Evolutionary conservation across 1,284 basidiomycete species (phyloP).

Genomic region (Xanthoconium separans): DNA sequence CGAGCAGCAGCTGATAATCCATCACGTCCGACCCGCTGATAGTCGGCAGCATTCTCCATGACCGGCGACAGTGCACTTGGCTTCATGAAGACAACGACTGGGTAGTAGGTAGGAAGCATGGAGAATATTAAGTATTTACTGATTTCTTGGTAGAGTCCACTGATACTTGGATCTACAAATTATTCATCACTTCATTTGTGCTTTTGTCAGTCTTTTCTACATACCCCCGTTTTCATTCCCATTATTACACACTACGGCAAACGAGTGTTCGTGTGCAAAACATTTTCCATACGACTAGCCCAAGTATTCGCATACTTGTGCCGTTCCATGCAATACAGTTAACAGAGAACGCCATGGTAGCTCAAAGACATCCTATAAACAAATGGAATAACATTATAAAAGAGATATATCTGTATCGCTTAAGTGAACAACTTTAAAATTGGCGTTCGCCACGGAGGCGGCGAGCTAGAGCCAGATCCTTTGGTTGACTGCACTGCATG

Average conservation of each 20-base stretch:
- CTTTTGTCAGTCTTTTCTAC: no score
- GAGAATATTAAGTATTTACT: neutral
- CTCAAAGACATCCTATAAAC: neutral
- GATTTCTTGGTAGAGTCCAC: neutral
- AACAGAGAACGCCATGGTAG: neutral
- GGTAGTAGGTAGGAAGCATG: neutral
- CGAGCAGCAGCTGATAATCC: slow-evolving; percentile 40
- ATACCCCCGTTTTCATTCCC: no score
- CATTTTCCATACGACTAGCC: neutral
- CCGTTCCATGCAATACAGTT: neutral
- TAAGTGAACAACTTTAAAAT: slow-evolving; percentile 2
- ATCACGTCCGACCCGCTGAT: slow-evolving; percentile 4
- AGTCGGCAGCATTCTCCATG: slow-evolving; percentile 20
- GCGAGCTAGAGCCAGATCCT: slow-evolving; percentile 59
- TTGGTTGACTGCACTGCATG: slow-evolving; percentile 29
- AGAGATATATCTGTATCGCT: neutral
- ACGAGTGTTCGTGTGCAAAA: neutral
- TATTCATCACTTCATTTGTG: slow-evolving; percentile 27
- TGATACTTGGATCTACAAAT: slow-evolving; percentile 13
- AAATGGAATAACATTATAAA: neutral
- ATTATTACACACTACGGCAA: neutral
- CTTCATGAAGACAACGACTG: slow-evolving; percentile 15
- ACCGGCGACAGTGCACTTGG: slow-evolving; percentile 10
- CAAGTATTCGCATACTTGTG: neutral
- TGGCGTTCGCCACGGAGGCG: slow-evolving; percentile 29